Conservation (phyloP, 495 filamentous ascomycete species). For the Aspergillus haitiensis region DNA sequence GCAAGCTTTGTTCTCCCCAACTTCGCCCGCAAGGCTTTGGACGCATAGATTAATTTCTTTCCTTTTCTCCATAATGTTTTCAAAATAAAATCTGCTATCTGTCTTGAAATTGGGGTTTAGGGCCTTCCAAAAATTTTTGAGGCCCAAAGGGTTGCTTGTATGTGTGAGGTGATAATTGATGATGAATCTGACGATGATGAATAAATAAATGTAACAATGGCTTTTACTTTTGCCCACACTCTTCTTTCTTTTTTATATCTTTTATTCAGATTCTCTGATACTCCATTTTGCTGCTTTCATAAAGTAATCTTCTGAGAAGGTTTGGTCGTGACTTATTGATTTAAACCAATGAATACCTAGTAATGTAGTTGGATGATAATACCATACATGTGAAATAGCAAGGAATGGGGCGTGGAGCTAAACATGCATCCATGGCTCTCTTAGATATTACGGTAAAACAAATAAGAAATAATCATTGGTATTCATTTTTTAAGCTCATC, state of each 20-base stretch:
- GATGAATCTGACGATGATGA: conserved; percentile 28
- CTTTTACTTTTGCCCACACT: too few species aligned
- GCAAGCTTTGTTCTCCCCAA: conserved; percentile 90
- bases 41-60: conserved; percentile 28
- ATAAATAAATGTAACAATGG: conserved; percentile 12
- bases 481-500: conserved; percentile 23
- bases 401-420: too few species aligned
- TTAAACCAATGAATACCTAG: too few species aligned
- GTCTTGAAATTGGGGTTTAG: conserved; percentile 9
- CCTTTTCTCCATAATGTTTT: conserved; percentile 2
- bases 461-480: conserved; percentile 13
- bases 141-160: not conserved
- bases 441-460: not conserved
- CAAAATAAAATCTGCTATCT: conserved; percentile 8
- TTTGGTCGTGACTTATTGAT: too few species aligned
- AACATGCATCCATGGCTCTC: too few species aligned
- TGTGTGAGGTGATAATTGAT: conserved; percentile 22
- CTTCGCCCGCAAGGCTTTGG: conserved; percentile 80
- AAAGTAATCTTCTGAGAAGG: too few species aligned
- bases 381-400: too few species aligned
- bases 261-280: too few species aligned
- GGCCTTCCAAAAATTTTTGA: not conserved
- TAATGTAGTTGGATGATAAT: too few species aligned
- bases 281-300: not conserved
- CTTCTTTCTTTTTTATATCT: not conserved